Conservation (phyloP, 2,329 filamentous ascomycete species). For the Nannizzia gypsea region DNA sequence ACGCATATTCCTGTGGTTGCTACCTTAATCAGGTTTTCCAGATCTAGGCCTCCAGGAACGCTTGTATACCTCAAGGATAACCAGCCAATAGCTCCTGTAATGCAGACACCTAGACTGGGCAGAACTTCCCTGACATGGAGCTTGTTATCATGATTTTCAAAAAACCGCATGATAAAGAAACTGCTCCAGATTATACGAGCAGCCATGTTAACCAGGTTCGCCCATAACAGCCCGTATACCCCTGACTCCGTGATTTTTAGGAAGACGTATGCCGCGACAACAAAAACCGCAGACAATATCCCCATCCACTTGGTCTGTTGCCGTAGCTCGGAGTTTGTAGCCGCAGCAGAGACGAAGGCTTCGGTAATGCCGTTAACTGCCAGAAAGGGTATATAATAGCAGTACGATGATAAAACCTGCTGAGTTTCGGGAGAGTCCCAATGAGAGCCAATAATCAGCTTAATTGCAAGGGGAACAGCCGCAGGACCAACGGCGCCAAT, state of each 20-base stretch:
- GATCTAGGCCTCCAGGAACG: background rate
- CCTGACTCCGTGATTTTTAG: conserved; percentile 58
- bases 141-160: conserved; percentile 36
- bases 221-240: conserved; percentile 67
- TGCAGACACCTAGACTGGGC: conserved; percentile 35
- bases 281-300: conserved; percentile 66
- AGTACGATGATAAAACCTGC: conserved; percentile 64
- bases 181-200: conserved; percentile 73
- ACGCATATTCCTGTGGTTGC: background rate
- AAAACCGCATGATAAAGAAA: conserved; percentile 57
- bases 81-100: conserved; percentile 37
- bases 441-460: conserved; percentile 60
- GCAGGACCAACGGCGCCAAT: conserved; percentile 61
- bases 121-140: conserved; percentile 35
- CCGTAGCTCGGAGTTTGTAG: conserved; percentile 61
- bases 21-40: background rate
- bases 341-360: conserved; percentile 82
- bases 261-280: conserved; percentile 59
- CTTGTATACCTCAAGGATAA: background rate
- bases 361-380: conserved; percentile 86
- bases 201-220: conserved; percentile 82
- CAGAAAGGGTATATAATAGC: conserved; percentile 84
- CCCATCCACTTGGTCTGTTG: conserved; percentile 75
- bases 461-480: conserved; percentile 60
- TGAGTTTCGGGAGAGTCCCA: conserved; percentile 68